Percentiles rank a stretch among this genome's conserved stretches.
phyloP scores from a whole-genome alignment of 768 basidiomycete species.

The Boletellus sp. region DNA sequence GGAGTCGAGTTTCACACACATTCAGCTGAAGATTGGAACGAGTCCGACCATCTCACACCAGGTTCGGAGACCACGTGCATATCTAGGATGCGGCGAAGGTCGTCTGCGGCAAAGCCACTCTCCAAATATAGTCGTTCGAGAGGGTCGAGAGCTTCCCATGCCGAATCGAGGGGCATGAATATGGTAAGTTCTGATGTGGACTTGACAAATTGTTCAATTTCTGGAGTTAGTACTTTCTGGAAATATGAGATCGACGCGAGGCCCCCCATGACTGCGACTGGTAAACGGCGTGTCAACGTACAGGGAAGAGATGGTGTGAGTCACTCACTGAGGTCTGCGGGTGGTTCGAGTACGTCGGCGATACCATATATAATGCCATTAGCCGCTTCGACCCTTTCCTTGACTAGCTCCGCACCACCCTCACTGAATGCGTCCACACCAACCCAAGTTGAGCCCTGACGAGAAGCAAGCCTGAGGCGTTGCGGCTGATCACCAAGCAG shows the following conservation, averaged over 20 bases:
- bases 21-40: constrained; percentile 48
- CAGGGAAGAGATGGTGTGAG: neutral
- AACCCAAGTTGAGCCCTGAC: constrained; percentile 49
- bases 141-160: constrained; percentile 73
- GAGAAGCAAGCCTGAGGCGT: constrained; percentile 60
- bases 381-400: constrained; percentile 49
- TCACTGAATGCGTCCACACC: constrained; percentile 78
- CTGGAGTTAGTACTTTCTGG: constrained; percentile 61
- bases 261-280: constrained; percentile 59
- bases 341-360: constrained; percentile 68
- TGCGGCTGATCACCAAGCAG: constrained; percentile 80
- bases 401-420: constrained; percentile 67
- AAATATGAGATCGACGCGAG: constrained; percentile 71
- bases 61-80: constrained; percentile 67
- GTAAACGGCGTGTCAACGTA: constrained; percentile 1
- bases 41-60: constrained; percentile 63
- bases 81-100: constrained; percentile 71
- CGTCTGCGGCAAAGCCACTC: constrained; percentile 80
- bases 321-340: constrained; percentile 65
- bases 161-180: constrained; percentile 83
- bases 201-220: constrained; percentile 55
- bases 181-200: constrained; percentile 73
- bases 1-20: constrained; percentile 39
- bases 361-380: constrained; percentile 83
- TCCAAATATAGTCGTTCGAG: constrained; percentile 87